A percentile compares a stretch with the other conserved stretches of the same genome.
Conservation (phyloP, 2,329 filamentous ascomycete genomes). For the Calonectria naviculata region DNA sequence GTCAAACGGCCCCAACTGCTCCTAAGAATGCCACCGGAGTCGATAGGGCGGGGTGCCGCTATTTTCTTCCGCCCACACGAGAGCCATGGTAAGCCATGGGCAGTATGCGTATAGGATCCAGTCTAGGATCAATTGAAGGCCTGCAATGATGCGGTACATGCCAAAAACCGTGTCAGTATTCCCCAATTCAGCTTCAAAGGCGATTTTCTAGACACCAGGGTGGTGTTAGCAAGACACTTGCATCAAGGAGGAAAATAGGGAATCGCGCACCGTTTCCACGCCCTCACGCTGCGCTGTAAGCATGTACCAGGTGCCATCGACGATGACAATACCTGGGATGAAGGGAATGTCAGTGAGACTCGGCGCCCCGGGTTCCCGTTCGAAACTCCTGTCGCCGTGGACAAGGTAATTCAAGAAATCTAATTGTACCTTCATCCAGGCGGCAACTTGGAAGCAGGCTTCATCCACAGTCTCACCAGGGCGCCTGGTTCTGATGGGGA, state of each 20-base stretch:
- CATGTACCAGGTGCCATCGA: background rate
- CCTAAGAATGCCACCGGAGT: too few relatives aligned
- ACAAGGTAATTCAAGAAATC: background rate
- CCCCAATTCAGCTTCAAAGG: background rate
- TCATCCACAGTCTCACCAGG: background rate
- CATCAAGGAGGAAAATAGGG: background rate
- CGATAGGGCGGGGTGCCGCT: too few relatives aligned
- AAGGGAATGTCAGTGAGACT: background rate
- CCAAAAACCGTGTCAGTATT: background rate
- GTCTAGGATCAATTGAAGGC: background rate
- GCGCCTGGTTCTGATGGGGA: background rate
- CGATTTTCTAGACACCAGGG: background rate
- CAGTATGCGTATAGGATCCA: too few relatives aligned
- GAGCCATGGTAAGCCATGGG: background rate
- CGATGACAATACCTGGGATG: background rate
- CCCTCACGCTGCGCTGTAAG: background rate
- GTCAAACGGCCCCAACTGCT: too few relatives aligned
- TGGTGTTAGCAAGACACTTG: background rate
- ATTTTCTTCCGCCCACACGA: background rate
- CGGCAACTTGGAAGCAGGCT: background rate
- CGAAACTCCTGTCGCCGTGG: background rate
- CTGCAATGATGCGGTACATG: background rate
- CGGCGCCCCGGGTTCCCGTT: background rate
- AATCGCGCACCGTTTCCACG: background rate
- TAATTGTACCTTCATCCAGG: background rate